Evolutionary conservation across 257 asterid species (phyloP), one percentile per base, ranked within the genome.

Genomic region (Sherardia arvensis): DNA sequence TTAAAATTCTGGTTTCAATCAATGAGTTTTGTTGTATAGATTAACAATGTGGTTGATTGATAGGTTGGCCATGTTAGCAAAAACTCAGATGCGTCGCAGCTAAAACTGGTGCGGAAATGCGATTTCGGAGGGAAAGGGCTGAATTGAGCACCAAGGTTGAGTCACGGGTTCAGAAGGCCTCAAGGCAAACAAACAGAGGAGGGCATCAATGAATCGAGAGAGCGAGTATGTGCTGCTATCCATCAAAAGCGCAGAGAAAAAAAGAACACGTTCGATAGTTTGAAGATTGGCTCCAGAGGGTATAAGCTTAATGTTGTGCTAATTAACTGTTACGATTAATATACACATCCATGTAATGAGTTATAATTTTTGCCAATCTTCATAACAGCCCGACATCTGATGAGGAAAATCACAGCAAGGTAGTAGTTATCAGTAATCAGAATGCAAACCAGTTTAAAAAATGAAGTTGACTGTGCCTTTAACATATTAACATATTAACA

Each of bases 201-300:
- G 90, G 76, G 97, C 95, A 66, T 79, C 81, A 11, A 53, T 81
- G 74, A 85, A 78, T 65, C 78, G 96, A 53, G 97, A 90, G 99
- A 93, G 69, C 85, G 91, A 54, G 92, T 93, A 18, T 79, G 83
- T 64, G 88, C 96, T 66, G 87, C 96, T 53, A 87, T 90, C 56
- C 64, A 53, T 76, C 99, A 93, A 72, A 93, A 93, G 75, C 95
- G 99, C 90, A 5, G 99, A 93, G 84, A 93, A 83, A 80, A 85
- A 74, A 70, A 81, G 81, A 64, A 96, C 91, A 22, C 80, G 74
- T 66, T 95, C 90, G 67, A 81, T 87, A 74, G 83, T 81, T 64
- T 65, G 97, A 93, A 73, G 85, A 87, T 75, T 84, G 70, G 56
- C 76, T 93, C 62, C 95, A 90, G 69, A 79, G 84, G 94, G 99